A percentile compares a stretch with the other conserved stretches of the same genome.
phyloP scores from a whole-genome alignment of 495 filamentous ascomycete species.

The Lasiosphaeria ovina region DNA sequence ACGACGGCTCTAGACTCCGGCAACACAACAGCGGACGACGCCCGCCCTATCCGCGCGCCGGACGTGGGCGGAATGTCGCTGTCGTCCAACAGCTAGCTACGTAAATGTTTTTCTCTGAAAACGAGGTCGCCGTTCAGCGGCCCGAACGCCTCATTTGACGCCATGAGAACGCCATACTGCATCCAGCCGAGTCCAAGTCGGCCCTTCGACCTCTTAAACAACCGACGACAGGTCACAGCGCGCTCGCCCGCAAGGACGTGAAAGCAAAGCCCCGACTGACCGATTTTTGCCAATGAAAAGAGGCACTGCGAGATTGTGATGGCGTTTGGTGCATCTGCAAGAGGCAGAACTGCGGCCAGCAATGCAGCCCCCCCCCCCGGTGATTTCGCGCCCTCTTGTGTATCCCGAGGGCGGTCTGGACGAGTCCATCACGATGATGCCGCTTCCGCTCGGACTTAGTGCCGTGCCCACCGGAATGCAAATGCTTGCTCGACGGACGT shows the following conservation, averaged over 20 bases:
- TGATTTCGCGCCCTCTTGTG: background rate
- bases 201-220: constrained; percentile 20
- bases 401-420: background rate
- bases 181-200: constrained; percentile 24
- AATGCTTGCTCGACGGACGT: background rate
- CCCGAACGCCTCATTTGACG: constrained; percentile 11
- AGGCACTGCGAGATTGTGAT: background rate
- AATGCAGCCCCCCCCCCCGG: background rate
- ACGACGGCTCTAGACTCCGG: background rate
- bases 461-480: background rate
- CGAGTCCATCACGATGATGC: constrained; percentile 7
- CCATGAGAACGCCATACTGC: constrained; percentile 25
- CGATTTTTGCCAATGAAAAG: constrained; percentile 1
- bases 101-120: background rate
- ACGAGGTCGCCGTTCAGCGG: constrained; percentile 13
- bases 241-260: constrained; percentile 9
- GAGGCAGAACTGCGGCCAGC: background rate
- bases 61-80: background rate
- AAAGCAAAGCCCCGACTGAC: background rate
- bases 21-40: background rate
- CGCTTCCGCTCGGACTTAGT: constrained; percentile 11
- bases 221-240: constrained; percentile 1
- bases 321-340: background rate
- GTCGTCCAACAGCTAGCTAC: constrained; percentile 1
- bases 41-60: background rate